These are phyloP conservation scores for Calocybe gambosa DNA, from an alignment of 1,284 basidiomycete species.

Conservation along the genomic window DNA sequence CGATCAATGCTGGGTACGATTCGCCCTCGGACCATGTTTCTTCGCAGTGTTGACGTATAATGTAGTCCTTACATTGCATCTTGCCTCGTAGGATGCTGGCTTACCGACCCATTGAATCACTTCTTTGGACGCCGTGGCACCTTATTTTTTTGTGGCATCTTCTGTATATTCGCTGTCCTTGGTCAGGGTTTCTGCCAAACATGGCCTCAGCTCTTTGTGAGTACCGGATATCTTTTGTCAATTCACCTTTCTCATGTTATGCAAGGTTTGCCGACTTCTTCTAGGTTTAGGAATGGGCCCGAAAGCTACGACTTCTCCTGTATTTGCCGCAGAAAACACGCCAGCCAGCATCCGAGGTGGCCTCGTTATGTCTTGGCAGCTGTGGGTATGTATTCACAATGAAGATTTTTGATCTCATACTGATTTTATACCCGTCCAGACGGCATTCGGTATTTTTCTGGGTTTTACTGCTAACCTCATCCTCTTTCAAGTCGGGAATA, in stretches of 20 bases:
- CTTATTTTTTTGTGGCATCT: constrained; percentile 60
- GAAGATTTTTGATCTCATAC: background rate
- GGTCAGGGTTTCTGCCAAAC: constrained; percentile 50
- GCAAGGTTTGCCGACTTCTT: constrained; percentile 45
- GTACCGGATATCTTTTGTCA: constrained; percentile 10
- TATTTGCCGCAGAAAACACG: constrained; percentile 55
- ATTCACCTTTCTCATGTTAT: no score
- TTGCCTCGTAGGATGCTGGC: constrained; percentile 39
- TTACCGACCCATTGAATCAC: constrained; percentile 43
- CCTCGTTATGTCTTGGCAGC: constrained; percentile 64
- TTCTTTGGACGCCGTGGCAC: constrained; percentile 61
- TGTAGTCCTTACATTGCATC: constrained; percentile 38
- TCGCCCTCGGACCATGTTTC: background rate
- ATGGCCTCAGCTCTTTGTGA: constrained; percentile 44
- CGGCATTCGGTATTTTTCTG: constrained; percentile 53
- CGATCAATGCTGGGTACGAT: constrained; percentile 39
- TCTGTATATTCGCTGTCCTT: constrained; percentile 56
- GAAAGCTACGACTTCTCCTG: constrained; percentile 56
- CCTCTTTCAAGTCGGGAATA: constrained; percentile 36
- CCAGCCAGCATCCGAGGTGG: constrained; percentile 63
- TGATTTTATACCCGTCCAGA: constrained; percentile 20
- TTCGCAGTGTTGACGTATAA: background rate
- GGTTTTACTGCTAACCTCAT: constrained; percentile 47
- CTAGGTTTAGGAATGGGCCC: constrained; percentile 67
- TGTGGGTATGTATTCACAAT: constrained; percentile 40